phyloP scores from a whole-genome alignment of 345 rosid genomes.

The Moricandia arvensis region DNA sequence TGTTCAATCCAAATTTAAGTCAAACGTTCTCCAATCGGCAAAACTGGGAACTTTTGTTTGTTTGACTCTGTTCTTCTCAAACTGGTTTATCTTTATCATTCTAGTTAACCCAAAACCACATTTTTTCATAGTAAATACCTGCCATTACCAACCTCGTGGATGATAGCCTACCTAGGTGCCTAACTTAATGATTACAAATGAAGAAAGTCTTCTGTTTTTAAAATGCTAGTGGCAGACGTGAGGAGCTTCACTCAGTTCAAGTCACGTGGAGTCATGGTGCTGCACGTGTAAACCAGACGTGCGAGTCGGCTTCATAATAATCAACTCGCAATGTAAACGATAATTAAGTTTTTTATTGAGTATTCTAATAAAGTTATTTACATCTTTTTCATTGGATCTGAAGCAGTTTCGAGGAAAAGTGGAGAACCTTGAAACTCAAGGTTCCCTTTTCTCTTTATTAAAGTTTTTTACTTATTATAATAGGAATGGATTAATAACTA shows the following conservation, averaged over 20 bases:
- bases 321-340: slow-evolving; percentile 1
- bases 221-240: slow-evolving; percentile 30
- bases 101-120: background rate
- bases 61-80: background rate
- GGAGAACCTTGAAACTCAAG: slow-evolving; percentile 31
- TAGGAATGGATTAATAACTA: slow-evolving; percentile 22
- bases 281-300: slow-evolving; percentile 23
- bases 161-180: background rate
- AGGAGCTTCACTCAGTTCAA: slow-evolving; percentile 27
- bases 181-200: background rate
- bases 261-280: slow-evolving; percentile 26
- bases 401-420: slow-evolving; percentile 40
- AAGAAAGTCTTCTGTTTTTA: background rate
- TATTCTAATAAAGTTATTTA: background rate
- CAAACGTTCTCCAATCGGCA: background rate
- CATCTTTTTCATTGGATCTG: slow-evolving; percentile 37
- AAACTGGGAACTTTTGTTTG: background rate
- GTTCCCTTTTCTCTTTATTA: slow-evolving; percentile 25
- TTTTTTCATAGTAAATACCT: background rate
- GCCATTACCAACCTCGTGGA: slow-evolving; percentile 23
- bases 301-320: slow-evolving; percentile 19
- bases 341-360: background rate
- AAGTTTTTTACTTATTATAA: slow-evolving; percentile 14
- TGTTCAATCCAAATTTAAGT: background rate
- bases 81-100: background rate